Conservation (phyloP, 768 basidiomycete genomes). For the Leccinum pellstonianum region DNA sequence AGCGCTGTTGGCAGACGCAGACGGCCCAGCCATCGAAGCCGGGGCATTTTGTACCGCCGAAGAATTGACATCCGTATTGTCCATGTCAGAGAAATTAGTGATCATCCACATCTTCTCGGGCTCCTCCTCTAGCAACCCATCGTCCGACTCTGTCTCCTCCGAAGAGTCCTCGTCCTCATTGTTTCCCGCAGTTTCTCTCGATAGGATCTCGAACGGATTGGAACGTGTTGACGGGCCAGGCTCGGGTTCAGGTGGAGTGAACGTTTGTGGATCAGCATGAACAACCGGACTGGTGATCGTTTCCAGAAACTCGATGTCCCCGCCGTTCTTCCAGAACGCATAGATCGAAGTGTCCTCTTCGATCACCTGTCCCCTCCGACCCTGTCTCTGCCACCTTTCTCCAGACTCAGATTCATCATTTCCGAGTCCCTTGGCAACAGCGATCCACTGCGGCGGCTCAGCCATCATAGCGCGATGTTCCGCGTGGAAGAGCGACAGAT, state of each 20-base stretch:
- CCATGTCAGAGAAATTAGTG: background rate
- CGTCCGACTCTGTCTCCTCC: slow-evolving; percentile 8
- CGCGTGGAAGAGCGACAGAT: slow-evolving; percentile 45
- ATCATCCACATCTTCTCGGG: slow-evolving; percentile 36
- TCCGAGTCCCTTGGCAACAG: slow-evolving; percentile 17
- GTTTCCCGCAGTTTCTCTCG: background rate
- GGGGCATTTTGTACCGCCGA: background rate
- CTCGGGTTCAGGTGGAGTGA: background rate
- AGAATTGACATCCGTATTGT: background rate
- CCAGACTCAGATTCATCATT: slow-evolving; percentile 17
- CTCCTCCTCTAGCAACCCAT: background rate
- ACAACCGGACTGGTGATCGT: background rate
- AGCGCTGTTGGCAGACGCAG: background rate
- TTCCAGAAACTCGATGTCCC: slow-evolving; percentile 49
- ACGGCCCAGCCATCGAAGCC: background rate
- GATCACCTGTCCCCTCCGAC: slow-evolving; percentile 23
- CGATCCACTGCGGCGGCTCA: slow-evolving; percentile 52
- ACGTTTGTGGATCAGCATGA: background rate
- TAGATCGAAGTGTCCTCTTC: slow-evolving; percentile 37
- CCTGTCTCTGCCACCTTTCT: slow-evolving; percentile 37
- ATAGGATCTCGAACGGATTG: slow-evolving; percentile 21
- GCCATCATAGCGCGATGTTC: slow-evolving; percentile 46
- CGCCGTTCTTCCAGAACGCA: slow-evolving; percentile 48
- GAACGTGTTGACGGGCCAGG: slow-evolving; percentile 4
- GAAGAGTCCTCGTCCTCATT: background rate